Base-by-base conservation (phyloP, 768 basidiomycete genomes). In the Sporobolomyces phaffii region DNA sequence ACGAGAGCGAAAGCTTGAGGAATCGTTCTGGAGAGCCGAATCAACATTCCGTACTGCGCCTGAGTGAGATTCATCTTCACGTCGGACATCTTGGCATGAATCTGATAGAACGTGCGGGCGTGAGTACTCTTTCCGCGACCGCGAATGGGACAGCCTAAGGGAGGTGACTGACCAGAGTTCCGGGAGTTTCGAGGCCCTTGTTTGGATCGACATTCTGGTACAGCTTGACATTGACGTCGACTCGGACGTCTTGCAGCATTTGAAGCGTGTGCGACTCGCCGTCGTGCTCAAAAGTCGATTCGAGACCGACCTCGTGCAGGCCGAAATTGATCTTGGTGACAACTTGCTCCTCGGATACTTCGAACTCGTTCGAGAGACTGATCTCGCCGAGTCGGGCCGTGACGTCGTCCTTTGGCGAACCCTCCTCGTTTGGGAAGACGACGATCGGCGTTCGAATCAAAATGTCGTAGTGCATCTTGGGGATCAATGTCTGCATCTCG, bases 361-460 rank as follows among this genome's bases (percentile, higher is more conserved):
- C 75, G 71, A 86, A 90, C 31, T 80, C 78, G 76, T 99, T 99
- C 61, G 80, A 83, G 22, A 92, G 92, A 24, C 81, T 83, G 50
- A 98, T 87, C 78, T 94, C 89, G 45, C 96, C 96, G 0, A 99
- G 84, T 57, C 88, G 83, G 78, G 96, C 83, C 11, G 87, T 82
- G 40, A 99, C 80, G 31, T 82, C 80, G 77, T 98, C 90, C 17
- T 78, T 80, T 11, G 86, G 85, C 9, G 76, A 78, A 3, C 81
- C 77, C 3, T 76, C 75, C 29, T 67, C 64, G 53, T 86, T 80
- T 15, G 96, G 96, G 75, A 97, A 86, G 29, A 94, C 81, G 51
- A 98, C 77, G 72, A 99, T 97, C 1, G 96, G 96, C 0, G 92
- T 87, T 78, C 88, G 90, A 75, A 98, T 81, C 29, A 86, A 85